Conservation (phyloP, 805 yeast genomes). For the Starmerella gropengiesseri region DNA sequence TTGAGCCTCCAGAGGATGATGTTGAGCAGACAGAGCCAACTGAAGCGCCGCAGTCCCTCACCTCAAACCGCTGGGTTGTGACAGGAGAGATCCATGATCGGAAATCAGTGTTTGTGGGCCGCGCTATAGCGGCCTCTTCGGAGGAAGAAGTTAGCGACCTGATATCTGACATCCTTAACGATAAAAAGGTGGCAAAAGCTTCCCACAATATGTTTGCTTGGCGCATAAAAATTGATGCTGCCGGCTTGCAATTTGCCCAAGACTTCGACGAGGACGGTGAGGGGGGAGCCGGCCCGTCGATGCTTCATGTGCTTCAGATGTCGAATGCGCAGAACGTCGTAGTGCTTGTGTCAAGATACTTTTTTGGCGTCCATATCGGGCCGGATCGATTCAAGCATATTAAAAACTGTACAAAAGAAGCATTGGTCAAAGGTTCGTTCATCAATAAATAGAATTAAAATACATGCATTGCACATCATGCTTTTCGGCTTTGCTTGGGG, state of each 20-base stretch:
- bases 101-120: conserved; percentile 75
- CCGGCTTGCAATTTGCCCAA: conserved; percentile 42
- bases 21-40: not conserved
- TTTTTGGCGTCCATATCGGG: conserved; percentile 82
- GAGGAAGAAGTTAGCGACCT: conserved; percentile 55
- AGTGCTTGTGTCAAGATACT: conserved; percentile 86
- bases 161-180: conserved; percentile 45
- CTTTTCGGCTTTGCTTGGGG: not conserved
- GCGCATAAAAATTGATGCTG: conserved; percentile 51
- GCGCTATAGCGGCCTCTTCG: conserved; percentile 49
- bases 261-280: conserved; percentile 98
- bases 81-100: conserved; percentile 75
- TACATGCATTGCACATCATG: not conserved
- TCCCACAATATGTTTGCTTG: conserved; percentile 80
- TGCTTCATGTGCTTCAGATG: conserved; percentile 61
- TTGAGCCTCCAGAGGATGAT: conserved; percentile 1
- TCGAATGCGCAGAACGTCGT: conserved; percentile 71
- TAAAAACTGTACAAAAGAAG: conserved; percentile 79
- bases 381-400: conserved; percentile 88
- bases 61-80: conserved; percentile 49
- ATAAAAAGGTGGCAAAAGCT: conserved; percentile 56
- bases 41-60: conserved; percentile 17
- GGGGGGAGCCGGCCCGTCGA: conserved; percentile 84
- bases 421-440: conserved; percentile 55
- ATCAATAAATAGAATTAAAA: conserved; percentile 18